Evolutionary conservation across 208 protist genomes (phyloP), one percentile per base, ranked within the genome.

Genomic region (Porcisia hertigi): DNA sequence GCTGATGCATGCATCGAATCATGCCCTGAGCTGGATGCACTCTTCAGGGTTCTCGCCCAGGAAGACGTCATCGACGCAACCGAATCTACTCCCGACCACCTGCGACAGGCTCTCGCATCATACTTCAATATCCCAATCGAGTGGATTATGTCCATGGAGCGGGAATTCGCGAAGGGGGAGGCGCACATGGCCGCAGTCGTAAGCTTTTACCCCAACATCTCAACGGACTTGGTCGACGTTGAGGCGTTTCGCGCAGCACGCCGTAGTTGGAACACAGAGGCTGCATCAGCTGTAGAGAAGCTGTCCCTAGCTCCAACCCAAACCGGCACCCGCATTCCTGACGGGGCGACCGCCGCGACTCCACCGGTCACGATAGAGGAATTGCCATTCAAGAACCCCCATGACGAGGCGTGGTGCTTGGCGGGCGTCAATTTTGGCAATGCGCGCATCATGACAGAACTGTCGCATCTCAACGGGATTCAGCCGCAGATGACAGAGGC

Each of bases 331-430:
- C 18, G 34, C n/a, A 18, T 25, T 6, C 34, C 57, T 6, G 71
- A 69, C 7, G 59, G 34, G 45, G 60, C 73, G 1, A 23, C 60
- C 64, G 55, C 69, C 6, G 8, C 65, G 3, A 66, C 57, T 8
- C 49, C 12, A 2, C 72, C 72, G 4, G 71, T 54, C 30, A 59
- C 39, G 5, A 34, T 77, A 0, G 52, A 82, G 71, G 52, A 78
- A 45, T 45, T 80, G 3, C 76, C 66, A 18, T 12, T 78, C 20
- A 71, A 63, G 65, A 86, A 86, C 75, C 74, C 74, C 54, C 88
- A 94, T 73, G 90, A 94, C 69, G 90, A 89, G 83, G 69, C 71
- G 20, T 92, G 84, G 82, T 71, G 73, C 14, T 45, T 92, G 23
- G 84, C 64, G 25, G 78, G 80, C 47, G 72, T 91, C 34, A 82